Base-by-base conservation (phyloP, 2,329 filamentous ascomycete genomes). In the Aspergillus tubingensis region DNA sequence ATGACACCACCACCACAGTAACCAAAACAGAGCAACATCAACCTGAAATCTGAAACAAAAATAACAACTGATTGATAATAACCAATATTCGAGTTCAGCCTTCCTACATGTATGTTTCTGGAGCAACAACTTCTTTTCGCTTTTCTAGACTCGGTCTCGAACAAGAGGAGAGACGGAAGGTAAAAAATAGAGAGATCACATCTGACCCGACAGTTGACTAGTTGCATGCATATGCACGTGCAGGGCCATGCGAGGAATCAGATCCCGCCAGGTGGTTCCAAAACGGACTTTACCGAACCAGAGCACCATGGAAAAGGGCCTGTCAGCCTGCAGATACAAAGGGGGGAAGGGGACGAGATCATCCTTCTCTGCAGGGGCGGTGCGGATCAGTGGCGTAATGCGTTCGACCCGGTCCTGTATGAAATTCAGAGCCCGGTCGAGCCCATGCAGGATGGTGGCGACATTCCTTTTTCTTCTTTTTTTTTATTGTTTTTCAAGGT, bases 231-330 rank as follows among this genome's bases (percentile, higher is more conserved):
- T 54, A 54, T 50, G 53, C 53, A 41, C 43, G 39, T 44, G 53
- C 39, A 43, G 43, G 43, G 13, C 19, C 39, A 55, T 21, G 17
- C 53, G 39, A 60, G 54, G 43, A 60, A 57, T 58, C 56, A 56
- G 53, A 52, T 62, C 56, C 38, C 21, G 36, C 51, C 58, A 60
- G 59, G 58, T 62, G 61, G 58, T 54, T 48, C 54, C 21, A 49
- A 47, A 32, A 47, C 39, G 25, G 39, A 47, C 25, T 47, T 47
- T 19, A 25, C 17, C 39, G 39, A 55, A 10, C n/a, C 39, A 27
- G 32, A 19, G 52, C 10, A 13, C 10, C n/a, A 36, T n/a, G 38
- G 32, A 19, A 17, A 52, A 21, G 36, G 17, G 11, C 23, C 32
- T 30, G 50, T n/a, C 23, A 43, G 52, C 15, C 8, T 44, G 13